Evolutionary conservation across 2,329 filamentous ascomycete genomes (phyloP).

Genomic region (Diaporthe ampelina): DNA sequence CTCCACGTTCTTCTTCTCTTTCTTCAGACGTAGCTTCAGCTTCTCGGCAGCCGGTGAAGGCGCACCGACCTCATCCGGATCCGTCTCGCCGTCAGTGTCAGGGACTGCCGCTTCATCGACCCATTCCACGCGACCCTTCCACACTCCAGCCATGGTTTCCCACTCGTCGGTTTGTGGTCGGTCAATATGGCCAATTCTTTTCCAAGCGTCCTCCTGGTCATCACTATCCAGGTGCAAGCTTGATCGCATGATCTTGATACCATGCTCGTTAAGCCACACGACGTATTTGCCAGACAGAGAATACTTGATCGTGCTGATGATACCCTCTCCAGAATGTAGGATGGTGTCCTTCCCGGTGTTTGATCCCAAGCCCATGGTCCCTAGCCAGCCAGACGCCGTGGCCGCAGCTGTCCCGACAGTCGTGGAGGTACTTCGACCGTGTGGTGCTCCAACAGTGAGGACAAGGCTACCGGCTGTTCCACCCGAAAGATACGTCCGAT

Average conservation of each 20-base stretch:
- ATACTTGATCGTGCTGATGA: conserved; percentile 94
- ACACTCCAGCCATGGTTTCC: conserved; percentile 97
- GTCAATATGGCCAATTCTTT: conserved; percentile 91
- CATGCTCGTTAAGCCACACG: conserved; percentile 95
- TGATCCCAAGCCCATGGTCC: conserved; percentile 83
- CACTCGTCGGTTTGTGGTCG: conserved; percentile 88
- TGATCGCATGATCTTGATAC: conserved; percentile 97
- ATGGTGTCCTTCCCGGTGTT: conserved; percentile 88
- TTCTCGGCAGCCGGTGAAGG: conserved; percentile 62
- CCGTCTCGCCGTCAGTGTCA: conserved; percentile 71
- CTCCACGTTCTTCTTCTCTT: conserved; percentile 70
- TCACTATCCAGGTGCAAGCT: conserved; percentile 83
- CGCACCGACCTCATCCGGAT: conserved; percentile 48
- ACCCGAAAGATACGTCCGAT: conserved; percentile 90
- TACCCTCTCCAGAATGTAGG: conserved; percentile 91
- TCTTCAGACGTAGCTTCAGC: conserved; percentile 63
- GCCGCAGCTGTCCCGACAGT: conserved; percentile 87
- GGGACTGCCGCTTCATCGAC: conserved; percentile 88
- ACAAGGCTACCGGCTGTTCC: conserved; percentile 90
- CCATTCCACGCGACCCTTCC: conserved; percentile 95
- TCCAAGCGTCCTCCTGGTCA: conserved; percentile 90
- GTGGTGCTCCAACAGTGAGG: conserved; percentile 83
- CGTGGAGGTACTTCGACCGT: conserved; percentile 88
- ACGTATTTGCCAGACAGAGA: conserved; percentile 93
- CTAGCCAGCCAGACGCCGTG: conserved; percentile 90